These are phyloP conservation scores for Haplographium delicatum DNA, from an alignment of 495 filamentous ascomycete genomes.

Conservation along the genomic window DNA sequence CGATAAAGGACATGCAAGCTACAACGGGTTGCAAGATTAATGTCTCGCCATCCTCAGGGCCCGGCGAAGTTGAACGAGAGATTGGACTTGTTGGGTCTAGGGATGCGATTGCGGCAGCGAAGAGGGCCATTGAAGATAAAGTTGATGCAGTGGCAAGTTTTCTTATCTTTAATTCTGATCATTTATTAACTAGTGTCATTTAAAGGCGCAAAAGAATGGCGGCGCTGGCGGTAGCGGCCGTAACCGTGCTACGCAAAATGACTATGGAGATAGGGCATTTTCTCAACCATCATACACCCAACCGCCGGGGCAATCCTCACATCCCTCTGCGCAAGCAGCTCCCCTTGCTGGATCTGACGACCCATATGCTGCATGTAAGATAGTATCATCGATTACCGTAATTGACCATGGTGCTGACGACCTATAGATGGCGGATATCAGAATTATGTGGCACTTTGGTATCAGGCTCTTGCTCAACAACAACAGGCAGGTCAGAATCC, in stretches of 20 bases:
- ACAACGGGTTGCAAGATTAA: constrained; percentile 85
- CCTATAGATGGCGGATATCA: constrained; percentile 57
- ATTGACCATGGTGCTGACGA: constrained; percentile 4
- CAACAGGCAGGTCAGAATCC: constrained; percentile 26
- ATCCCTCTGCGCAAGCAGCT: constrained; percentile 30
- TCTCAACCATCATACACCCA: constrained; percentile 30
- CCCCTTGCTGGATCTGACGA: constrained; percentile 37
- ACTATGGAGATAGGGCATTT: constrained; percentile 38
- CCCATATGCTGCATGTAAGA: constrained; percentile 56
- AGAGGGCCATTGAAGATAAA: constrained; percentile 76
- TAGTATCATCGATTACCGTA: not conserved
- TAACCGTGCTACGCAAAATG: constrained; percentile 33
- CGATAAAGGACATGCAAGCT: constrained; percentile 81
- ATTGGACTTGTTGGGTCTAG: constrained; percentile 71
- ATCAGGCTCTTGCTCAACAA: constrained; percentile 48
- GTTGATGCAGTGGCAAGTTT: constrained; percentile 77
- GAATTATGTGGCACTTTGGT: constrained; percentile 59
- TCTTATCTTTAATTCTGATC: not conserved
- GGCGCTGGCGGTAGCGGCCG: constrained; percentile 39
- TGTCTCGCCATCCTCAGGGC: constrained; percentile 65
- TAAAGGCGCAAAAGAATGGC: constrained; percentile 45
- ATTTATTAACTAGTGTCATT: constrained; percentile 26
- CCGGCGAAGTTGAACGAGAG: constrained; percentile 66
- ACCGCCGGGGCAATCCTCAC: constrained; percentile 25
- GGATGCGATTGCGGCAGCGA: constrained; percentile 67